Percentiles rank a stretch among this genome's conserved stretches.
Conservation (phyloP, 306 rosid genomes). For the Ammopiptanthus mongolicus region DNA sequence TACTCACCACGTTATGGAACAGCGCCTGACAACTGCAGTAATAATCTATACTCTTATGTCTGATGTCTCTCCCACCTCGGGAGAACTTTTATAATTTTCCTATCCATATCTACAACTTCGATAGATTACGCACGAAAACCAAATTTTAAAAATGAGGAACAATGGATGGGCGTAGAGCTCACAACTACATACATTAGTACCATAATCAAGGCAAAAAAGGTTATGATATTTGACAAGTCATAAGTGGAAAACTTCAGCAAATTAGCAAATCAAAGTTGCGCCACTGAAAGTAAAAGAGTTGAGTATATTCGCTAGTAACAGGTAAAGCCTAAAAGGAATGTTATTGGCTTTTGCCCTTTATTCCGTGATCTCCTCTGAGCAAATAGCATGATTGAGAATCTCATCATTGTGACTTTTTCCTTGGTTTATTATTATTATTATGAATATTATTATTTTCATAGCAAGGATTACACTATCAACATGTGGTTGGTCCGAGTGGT, state of each 20-base stretch:
- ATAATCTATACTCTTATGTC: not conserved
- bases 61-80: not conserved
- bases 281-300: not conserved
- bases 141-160: not conserved
- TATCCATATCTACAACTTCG: not conserved
- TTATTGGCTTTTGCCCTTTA: conserved; percentile 3
- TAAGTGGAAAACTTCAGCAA: not conserved
- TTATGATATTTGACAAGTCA: not conserved
- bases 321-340: not conserved
- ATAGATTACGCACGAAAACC: not conserved
- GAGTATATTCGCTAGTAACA: not conserved
- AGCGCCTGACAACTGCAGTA: not conserved
- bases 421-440: too few species aligned
- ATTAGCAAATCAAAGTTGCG: not conserved
- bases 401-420: not conserved
- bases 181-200: not conserved
- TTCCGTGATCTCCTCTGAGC: not conserved
- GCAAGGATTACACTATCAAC: not conserved
- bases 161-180: not conserved
- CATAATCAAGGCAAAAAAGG: not conserved
- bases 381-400: not conserved
- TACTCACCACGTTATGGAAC: conserved; percentile 9
- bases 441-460: too few species aligned
- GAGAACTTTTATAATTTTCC: not conserved
- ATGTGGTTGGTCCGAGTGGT: too few species aligned